Percentiles rank a stretch among this genome's conserved stretches.
Evolutionary conservation across 352 stramenopile species (phyloP).

Genomic region (Phytophthora ohioensis): DNA sequence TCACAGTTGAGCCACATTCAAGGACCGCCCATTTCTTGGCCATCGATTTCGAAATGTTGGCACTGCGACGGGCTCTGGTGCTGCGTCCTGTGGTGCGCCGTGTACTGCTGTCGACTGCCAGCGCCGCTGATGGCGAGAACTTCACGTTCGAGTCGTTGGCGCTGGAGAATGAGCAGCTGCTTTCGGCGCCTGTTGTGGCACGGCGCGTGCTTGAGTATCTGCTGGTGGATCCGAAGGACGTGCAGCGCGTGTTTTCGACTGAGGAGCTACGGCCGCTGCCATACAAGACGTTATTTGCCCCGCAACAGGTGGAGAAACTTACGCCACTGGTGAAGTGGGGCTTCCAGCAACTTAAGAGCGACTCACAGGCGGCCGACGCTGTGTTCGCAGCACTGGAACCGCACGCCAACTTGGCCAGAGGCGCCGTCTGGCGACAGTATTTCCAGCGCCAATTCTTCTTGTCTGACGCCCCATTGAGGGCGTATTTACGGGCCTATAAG

Average conservation of each 20-base stretch:
- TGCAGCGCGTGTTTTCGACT: slow-evolving; percentile 28
- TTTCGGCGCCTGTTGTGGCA: slow-evolving; percentile 17
- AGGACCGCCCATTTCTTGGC: neutral
- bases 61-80: slow-evolving; percentile 14
- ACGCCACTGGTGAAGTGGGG: slow-evolving; percentile 49
- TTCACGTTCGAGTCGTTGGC: slow-evolving; percentile 38
- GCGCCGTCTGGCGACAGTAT: slow-evolving; percentile 62
- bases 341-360: slow-evolving; percentile 37
- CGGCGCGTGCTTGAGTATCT: slow-evolving; percentile 53
- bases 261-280: slow-evolving; percentile 34
- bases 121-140: neutral
- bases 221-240: slow-evolving; percentile 25
- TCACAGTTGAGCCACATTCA: neutral
- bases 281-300: slow-evolving; percentile 43
- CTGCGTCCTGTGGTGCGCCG: slow-evolving; percentile 8
- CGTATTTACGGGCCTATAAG: slow-evolving; percentile 50
- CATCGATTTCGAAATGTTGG: slow-evolving; percentile 21
- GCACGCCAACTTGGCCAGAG: slow-evolving; percentile 59
- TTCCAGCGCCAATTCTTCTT: slow-evolving; percentile 75
- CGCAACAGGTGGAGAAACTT: slow-evolving; percentile 39
- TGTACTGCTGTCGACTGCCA: slow-evolving; percentile 23
- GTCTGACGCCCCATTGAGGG: slow-evolving; percentile 46
- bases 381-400: slow-evolving; percentile 55
- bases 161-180: slow-evolving; percentile 20
- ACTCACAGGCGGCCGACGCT: slow-evolving; percentile 22